A percentile compares a stretch with the other conserved stretches of the same genome.
Evolutionary conservation across 1,139 yeast species (phyloP).

Genomic region (Geotrichum macrosporum): DNA sequence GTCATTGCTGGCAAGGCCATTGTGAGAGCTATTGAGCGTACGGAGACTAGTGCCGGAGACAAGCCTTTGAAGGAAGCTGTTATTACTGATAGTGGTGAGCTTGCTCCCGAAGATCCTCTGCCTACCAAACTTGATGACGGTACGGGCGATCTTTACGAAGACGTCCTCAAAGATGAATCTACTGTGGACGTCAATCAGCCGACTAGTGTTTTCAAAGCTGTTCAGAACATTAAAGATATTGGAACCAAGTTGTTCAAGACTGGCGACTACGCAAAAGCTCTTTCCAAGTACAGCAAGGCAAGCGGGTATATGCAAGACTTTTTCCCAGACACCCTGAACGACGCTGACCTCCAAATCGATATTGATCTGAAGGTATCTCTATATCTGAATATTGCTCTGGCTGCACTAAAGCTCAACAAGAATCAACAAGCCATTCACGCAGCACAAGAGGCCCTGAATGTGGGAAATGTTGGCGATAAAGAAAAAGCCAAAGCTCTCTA

Average conservation of each 20-base stretch:
- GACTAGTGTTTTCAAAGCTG: conserved; percentile 62
- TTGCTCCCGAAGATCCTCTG: conserved; percentile 52
- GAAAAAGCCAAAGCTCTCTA: conserved; percentile 79
- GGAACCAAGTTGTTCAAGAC: conserved; percentile 74
- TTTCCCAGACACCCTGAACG: conserved; percentile 51
- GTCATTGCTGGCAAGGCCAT: conserved; percentile 78
- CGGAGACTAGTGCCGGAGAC: conserved; percentile 52
- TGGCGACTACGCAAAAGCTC: conserved; percentile 44
- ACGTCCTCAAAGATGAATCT: conserved; percentile 67
- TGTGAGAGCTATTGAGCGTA: conserved; percentile 71
- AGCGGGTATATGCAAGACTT: conserved; percentile 63
- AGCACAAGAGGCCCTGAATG: conserved; percentile 62
- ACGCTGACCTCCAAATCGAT: conserved; percentile 41
- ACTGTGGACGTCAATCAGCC: conserved; percentile 57
- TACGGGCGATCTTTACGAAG: conserved; percentile 82
- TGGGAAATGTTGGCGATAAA: conserved; percentile 57
- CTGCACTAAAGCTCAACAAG: conserved; percentile 61
- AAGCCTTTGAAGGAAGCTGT: conserved; percentile 62
- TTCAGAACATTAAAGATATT: conserved; percentile 62
- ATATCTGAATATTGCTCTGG: conserved; percentile 68
- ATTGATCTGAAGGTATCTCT: conserved; percentile 58
- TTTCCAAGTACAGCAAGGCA: conserved; percentile 68
- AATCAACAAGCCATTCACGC: conserved; percentile 55
- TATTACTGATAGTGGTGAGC: conserved; percentile 75
- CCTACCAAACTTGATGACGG: conserved; percentile 53